These are phyloP conservation scores for Trichophyton simii DNA, from an alignment of 2,329 filamentous ascomycete genomes.

Conservation along the genomic window DNA sequence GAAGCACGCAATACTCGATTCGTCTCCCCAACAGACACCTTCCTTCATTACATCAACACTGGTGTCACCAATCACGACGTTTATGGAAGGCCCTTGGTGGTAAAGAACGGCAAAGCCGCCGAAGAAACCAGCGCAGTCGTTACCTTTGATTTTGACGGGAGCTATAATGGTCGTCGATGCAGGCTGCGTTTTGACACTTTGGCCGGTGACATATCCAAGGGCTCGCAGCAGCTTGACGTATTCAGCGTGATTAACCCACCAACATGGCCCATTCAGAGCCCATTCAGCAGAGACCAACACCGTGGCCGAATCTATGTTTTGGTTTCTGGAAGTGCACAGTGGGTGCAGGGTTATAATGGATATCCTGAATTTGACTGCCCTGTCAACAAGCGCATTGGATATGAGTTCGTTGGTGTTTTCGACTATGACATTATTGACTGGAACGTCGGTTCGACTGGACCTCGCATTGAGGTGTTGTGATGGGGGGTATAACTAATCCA, in stretches of 20 bases:
- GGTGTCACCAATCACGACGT: constrained; percentile 16
- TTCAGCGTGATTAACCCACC: constrained; percentile 18
- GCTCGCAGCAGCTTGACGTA: constrained; percentile 16
- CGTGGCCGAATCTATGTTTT: constrained; percentile 13
- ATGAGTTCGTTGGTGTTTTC: constrained; percentile 19
- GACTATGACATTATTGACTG: constrained; percentile 17
- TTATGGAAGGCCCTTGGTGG: constrained; percentile 16
- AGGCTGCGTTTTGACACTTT: constrained; percentile 17
- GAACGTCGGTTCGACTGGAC: constrained; percentile 19
- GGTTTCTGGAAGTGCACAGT: constrained; percentile 14
- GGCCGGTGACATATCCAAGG: constrained; percentile 15
- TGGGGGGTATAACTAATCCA: neutral
- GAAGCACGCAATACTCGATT: constrained; percentile 10
- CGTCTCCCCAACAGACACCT: constrained; percentile 16
- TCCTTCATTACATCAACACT: constrained; percentile 16
- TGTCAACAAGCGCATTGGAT: constrained; percentile 14
- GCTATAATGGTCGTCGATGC: constrained; percentile 14
- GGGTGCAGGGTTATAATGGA: constrained; percentile 14
- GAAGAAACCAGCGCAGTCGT: constrained; percentile 18
- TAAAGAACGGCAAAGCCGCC: constrained; percentile 15
- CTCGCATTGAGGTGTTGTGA: constrained; percentile 11
- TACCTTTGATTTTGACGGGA: constrained; percentile 14
- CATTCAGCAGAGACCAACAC: constrained; percentile 14
- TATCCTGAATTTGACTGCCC: constrained; percentile 18
- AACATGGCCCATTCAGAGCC: neutral